Evolutionary conservation across 2,329 filamentous ascomycete genomes (phyloP), one percentile per base, ranked within the genome.

Genomic region (Rosellinia necatrix): DNA sequence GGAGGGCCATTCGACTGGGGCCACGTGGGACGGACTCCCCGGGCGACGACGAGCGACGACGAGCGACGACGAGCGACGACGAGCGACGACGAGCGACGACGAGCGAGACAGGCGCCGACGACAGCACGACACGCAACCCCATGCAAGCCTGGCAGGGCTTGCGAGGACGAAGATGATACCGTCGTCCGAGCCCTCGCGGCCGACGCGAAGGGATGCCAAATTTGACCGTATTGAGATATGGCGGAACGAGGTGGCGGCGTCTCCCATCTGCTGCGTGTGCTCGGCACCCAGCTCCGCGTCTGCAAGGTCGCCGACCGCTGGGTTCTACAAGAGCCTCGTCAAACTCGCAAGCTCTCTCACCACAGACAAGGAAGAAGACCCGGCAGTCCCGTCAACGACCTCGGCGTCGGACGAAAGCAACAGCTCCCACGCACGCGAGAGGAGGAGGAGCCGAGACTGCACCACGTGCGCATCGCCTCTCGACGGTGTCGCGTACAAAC

Each of bases 221-320:
- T 56, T 64, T 35, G 53, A 60, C 46, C 74, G 75, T 67, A 80
- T 83, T 60, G 68, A 77, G 56, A 72, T 78, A 56, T 83, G 81
- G 81, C 76, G 77, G 52, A 70, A 70, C 49, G 81, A 83, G 68
- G 78, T 83, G 43, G 71, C 71, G 30, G 66, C 69, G 19, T 69
- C 72, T 43, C 67, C 66, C 30, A 65, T 67, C 17, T 68, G 70
- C 12, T 75, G 74, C 63, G 64, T 61, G 47, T 72, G 70, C 51
- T 67, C 70, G 4, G 64, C 62, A 19, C 69, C 68, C 15, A 40
- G 19, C 19, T 21, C 35, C 22, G 21, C 17, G 15, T 19, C 35
- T 22, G 22, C 35, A 19, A 40, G 12, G 9, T 13, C 22, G 4
- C 22, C 35, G 8, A 10, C 35, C 35, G 12, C 46, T 6, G 34